Evolutionary conservation across 768 basidiomycete species (phyloP).

Genomic region (Podaxis sp.): DNA sequence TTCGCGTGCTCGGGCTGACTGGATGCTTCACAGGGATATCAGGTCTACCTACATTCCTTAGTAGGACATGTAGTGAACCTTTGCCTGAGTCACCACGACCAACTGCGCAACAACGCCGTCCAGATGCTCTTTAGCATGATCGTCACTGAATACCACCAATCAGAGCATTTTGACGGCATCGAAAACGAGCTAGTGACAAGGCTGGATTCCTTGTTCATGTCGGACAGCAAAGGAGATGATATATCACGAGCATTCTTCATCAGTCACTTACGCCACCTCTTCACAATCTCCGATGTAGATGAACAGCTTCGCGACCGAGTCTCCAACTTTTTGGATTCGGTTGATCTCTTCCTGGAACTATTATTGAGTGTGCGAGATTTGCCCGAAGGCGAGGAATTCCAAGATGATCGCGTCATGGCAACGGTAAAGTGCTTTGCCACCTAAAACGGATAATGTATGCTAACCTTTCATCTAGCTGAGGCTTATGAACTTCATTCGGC

Average conservation of each 20-base stretch:
- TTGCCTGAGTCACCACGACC: conserved; percentile 94
- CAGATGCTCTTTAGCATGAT: conserved; percentile 96
- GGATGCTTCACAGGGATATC: conserved; percentile 63
- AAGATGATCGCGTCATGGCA: conserved; percentile 92
- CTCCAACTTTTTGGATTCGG: conserved; percentile 79
- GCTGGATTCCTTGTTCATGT: conserved; percentile 90
- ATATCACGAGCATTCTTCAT: conserved; percentile 93
- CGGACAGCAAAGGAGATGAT: conserved; percentile 87
- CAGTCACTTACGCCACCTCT: conserved; percentile 84
- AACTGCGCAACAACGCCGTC: conserved; percentile 85
- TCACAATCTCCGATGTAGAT: conserved; percentile 81
- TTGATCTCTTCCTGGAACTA: conserved; percentile 91
- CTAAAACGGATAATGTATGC: conserved; percentile 9
- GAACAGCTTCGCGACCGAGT: conserved; percentile 76
- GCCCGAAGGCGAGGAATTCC: conserved; percentile 91
- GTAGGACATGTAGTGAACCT: conserved; percentile 90
- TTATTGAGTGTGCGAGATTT: conserved; percentile 83
- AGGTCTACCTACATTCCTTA: conserved; percentile 75
- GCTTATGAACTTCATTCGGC: conserved; percentile 91
- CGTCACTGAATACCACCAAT: conserved; percentile 84
- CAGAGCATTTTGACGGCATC: conserved; percentile 82
- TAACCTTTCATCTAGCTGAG: conserved; percentile 52
- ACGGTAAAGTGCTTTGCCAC: conserved; percentile 47
- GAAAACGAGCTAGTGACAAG: conserved; percentile 91
- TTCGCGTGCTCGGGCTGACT: neutral